Base-by-base conservation (phyloP, 1,284 basidiomycete species). In the Termitomyces sp. region DNA sequence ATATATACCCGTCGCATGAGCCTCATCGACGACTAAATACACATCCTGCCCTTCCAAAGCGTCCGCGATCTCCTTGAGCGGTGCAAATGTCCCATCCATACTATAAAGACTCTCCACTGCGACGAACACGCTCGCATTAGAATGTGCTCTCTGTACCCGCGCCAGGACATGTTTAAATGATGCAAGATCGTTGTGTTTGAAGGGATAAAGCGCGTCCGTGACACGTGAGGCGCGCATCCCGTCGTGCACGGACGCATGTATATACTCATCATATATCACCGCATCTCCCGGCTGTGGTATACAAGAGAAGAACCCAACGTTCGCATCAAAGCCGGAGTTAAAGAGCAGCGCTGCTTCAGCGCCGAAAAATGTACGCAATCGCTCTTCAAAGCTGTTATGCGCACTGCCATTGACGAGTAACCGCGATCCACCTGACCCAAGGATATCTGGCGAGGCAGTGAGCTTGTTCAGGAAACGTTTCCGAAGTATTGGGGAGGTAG, bases 321-420 rank as follows among this genome's bases (percentile, higher is more conserved):
- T 98, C 15, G 96, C 94, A 69, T 98, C 94, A 70, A 89, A 98
- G 0, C 95, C 96, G 0, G 91, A 94, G 70, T 94, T 96, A 82
- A 97, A 98, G 15, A 98, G 78, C 10, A 98, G 76, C 0, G 90
- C 91, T 0, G 83, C 73, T 28, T 82, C 81, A 3, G 81, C 74
- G 26, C 69, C 62, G 71, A 94, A 92, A 69, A 92, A 89, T 1
- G 47, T 57, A 0, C 76, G 71, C 19, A 94, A 76, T 0, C 90
- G 81, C 5, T 70, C 68, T 68, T 96, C 93, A 49, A 96, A 77
- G 1, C 74, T 72, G 24, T 73, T 72, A 69, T 96, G 93, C 1
- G 81, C 75, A 6, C 75, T 69, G 0, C 83, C 81, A 67, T 94
- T 92, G 56, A 94, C 90, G n/a, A 98, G 81, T 0, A 98, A 77